Conservation (phyloP, 73 alveolate genomes). For the Tetrahymena thermophila region DNA sequence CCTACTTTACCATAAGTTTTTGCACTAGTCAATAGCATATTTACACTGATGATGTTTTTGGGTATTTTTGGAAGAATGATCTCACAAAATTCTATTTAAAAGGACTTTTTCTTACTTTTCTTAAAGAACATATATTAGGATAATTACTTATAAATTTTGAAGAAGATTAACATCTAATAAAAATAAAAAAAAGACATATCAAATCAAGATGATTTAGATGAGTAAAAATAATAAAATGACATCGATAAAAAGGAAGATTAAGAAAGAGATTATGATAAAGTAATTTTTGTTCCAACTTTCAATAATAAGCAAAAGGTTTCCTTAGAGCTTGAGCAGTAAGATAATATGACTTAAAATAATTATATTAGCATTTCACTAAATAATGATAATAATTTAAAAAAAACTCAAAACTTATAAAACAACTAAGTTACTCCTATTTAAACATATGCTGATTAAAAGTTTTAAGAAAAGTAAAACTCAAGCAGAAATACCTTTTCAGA, state of each 20-base stretch:
- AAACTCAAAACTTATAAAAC: too few relatives aligned
- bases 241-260: neutral
- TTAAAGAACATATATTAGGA: neutral
- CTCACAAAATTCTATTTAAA: neutral
- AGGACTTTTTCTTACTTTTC: neutral
- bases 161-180: too few relatives aligned
- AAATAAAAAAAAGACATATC: too few relatives aligned
- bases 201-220: neutral
- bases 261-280: neutral
- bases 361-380: too few relatives aligned
- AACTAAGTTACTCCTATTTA: too few relatives aligned
- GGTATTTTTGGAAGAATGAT: neutral
- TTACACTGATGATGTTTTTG: neutral
- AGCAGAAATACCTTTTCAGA: neutral
- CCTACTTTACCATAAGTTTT: neutral
- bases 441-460: neutral
- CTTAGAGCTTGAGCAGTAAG: neutral
- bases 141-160: too few relatives aligned
- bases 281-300: neutral
- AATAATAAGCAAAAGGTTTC: too few relatives aligned
- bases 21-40: neutral
- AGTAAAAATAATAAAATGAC: neutral
- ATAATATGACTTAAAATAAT: too few relatives aligned
- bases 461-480: neutral
- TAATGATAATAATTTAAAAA: too few relatives aligned